These are phyloP conservation scores for Eucalyptus polybractea DNA, from an alignment of 345 rosid species.

Conservation along the genomic window DNA sequence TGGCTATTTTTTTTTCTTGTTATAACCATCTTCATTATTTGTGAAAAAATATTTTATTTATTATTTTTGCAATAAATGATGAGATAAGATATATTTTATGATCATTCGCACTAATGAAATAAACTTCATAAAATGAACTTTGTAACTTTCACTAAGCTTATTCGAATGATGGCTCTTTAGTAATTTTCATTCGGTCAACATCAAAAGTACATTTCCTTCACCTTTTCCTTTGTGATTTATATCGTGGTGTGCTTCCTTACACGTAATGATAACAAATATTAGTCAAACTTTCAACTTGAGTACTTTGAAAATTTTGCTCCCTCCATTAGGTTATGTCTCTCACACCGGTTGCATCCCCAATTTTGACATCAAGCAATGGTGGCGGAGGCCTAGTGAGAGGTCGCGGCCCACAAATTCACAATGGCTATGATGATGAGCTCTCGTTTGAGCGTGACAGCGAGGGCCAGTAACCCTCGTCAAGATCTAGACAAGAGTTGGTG, in stretches of 20 bases:
- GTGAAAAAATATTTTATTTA: neutral
- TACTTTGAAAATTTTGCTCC: neutral
- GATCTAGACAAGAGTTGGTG: neutral
- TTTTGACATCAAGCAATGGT: neutral
- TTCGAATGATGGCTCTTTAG: neutral
- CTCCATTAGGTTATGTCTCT: neutral
- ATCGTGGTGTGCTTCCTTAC: neutral
- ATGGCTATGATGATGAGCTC: neutral
- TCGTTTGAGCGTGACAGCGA: neutral
- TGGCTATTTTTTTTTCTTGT: neutral
- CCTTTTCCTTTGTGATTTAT: neutral
- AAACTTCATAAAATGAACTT: neutral
- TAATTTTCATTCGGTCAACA: neutral
- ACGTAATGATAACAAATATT: neutral
- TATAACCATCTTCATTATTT: neutral
- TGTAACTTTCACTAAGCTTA: neutral
- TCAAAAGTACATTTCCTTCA: neutral
- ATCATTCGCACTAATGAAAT: neutral
- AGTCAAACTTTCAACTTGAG: neutral
- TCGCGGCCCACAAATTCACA: neutral
- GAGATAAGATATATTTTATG: neutral
- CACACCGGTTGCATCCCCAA: neutral
- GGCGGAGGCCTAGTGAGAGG: neutral
- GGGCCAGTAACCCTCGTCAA: neutral
- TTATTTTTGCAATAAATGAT: neutral